phyloP scores from a whole-genome alignment of 2,329 filamentous ascomycete genomes.

The Coleophoma crateriformis region DNA sequence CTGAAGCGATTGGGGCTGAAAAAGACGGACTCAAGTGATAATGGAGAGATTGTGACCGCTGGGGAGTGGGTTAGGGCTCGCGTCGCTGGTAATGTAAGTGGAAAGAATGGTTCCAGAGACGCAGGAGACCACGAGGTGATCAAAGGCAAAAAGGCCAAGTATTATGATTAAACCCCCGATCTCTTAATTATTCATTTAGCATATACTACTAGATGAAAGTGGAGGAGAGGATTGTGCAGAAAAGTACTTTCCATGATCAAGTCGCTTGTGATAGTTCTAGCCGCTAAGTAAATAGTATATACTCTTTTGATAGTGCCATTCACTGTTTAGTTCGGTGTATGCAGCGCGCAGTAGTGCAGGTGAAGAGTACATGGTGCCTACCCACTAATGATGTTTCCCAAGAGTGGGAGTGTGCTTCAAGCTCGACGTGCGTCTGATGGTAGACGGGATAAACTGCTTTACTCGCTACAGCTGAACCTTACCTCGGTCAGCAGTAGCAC shows the following conservation, averaged over 20 bases:
- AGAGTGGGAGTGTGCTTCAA: too few species aligned
- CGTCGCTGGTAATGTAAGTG: slow-evolving; percentile 6
- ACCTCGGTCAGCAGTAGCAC: background rate
- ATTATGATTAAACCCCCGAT: background rate
- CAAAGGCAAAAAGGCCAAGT: background rate
- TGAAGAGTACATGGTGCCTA: too few species aligned
- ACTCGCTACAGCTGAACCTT: background rate
- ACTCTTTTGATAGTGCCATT: background rate
- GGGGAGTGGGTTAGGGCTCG: slow-evolving; percentile 34
- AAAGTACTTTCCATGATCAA: background rate
- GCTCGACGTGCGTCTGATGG: too few species aligned
- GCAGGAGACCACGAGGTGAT: background rate
- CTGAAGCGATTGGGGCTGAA: slow-evolving; percentile 21
- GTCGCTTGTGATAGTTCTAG: background rate
- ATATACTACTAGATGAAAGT: too few species aligned
- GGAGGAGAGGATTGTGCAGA: too few species aligned
- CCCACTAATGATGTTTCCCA: too few species aligned
- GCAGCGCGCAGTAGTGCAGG: too few species aligned
- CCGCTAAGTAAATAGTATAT: background rate
- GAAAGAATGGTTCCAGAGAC: background rate
- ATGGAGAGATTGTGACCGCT: slow-evolving; percentile 32
- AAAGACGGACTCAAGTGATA: background rate
- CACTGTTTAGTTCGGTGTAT: background rate
- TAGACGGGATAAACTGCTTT: too few species aligned
- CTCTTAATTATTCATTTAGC: background rate